Evolutionary conservation across 164 flowering plant genomes (phyloP).

Genomic region (Liquidambar formosana): DNA sequence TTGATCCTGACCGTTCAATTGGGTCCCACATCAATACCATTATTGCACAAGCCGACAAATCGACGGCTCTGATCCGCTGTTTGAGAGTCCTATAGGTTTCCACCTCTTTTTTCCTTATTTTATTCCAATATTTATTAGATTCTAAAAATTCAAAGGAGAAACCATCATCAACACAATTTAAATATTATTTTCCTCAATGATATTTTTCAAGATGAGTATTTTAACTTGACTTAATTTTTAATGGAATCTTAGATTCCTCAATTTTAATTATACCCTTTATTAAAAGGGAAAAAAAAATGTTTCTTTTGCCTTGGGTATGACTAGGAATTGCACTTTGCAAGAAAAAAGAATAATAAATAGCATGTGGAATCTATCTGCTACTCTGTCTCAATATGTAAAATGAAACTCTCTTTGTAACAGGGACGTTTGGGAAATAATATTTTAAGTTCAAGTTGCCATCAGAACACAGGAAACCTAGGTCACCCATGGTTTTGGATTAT

Average conservation of each 20-base stretch:
- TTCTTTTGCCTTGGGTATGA: not conserved
- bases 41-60: no score
- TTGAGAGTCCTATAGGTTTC: not conserved
- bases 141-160: not conserved
- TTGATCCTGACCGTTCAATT: no score
- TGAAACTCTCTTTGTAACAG: not conserved
- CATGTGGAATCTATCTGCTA: not conserved
- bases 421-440: not conserved
- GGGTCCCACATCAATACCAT: no score
- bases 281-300: not conserved
- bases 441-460: not conserved
- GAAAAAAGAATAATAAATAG: not conserved
- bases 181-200: not conserved
- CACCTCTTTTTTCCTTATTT: not conserved
- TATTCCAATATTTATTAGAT: not conserved
- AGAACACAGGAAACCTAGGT: constrained; percentile 1
- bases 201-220: not conserved
- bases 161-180: not conserved
- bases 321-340: not conserved
- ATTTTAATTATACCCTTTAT: not conserved
- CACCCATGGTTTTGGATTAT: constrained; percentile 10
- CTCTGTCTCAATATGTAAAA: not conserved
- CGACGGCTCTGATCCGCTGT: no score
- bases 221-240: not conserved
- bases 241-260: constrained; percentile 13